Base-by-base conservation (phyloP, 208 protist genomes). In the Lotmaria passim region DNA sequence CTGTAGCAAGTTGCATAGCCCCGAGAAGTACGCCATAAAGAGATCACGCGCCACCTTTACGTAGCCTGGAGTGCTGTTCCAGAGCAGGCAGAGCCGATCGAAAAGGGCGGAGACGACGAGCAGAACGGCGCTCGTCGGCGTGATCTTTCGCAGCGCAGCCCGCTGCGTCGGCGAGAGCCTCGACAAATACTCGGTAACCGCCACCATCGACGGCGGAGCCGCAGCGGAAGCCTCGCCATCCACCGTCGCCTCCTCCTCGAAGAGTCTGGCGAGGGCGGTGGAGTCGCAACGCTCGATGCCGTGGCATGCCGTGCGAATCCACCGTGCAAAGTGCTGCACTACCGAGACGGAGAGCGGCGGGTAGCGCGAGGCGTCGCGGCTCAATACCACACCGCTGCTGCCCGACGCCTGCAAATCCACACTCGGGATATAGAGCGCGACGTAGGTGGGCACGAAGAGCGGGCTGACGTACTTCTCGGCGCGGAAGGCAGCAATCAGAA, bases 21-120 rank as follows among this genome's bases (percentile, higher is more conserved):
- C 86, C 3, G 87, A 91, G 51, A 92, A 93, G 75, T 93, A 95
- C n/a, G 75, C 70, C 15, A 83, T 64, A 48, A 93, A 93, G n/a
- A 82, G 71, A 2, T 83, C 73, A 48, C 79, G 65, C 19, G 78
- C 67, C 12, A 86, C 50, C 28, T 63, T 69, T 55, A 62, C 61
- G 31, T 60, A 55, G 23, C 72, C 77, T 0, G 78, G 68, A 17
- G 81, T 61, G 38, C 65, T 74, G 58, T 81, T 83, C 75, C 86
- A 84, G 69, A 93, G 23, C 58, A 88, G 43, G 72, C 90, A 91
- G 10, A 91, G 58, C 24, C 85, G 80, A 43, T 95, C 90, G 68
- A 95, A 95, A 10, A 95, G 74, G 0, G 86, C 59, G 14, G 87
- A 84, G 2, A 93, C 87, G 30, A 95, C 71, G 39, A 95, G 83